phyloP scores from a whole-genome alignment of 169 alveolate genomes.

The Toxoplasma gondii region DNA sequence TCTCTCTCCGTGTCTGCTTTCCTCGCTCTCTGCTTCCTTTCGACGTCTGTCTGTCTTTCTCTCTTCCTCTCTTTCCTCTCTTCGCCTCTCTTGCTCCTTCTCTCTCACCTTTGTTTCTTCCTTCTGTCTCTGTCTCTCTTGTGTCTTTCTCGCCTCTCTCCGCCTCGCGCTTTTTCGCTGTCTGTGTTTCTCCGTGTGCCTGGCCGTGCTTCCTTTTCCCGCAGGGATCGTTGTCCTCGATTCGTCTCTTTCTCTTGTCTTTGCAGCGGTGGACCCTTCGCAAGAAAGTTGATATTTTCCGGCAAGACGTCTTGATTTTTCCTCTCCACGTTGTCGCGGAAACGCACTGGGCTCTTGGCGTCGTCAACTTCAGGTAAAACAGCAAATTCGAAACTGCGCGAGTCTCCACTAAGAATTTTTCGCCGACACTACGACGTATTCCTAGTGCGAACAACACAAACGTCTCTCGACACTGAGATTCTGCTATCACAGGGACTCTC shows the following conservation, averaged over 20 bases:
- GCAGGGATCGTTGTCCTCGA: too few relatives aligned
- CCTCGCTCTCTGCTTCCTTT: neutral
- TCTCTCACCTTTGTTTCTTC: too few relatives aligned
- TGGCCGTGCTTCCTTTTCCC: too few relatives aligned
- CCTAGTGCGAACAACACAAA: too few relatives aligned
- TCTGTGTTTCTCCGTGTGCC: too few relatives aligned
- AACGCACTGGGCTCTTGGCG: constrained; percentile 64
- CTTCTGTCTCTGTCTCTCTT: neutral
- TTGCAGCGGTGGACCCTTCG: constrained; percentile 62
- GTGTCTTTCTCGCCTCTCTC: neutral
- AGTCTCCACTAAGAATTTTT: neutral
- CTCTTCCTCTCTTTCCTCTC: neutral
- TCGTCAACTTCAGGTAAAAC: constrained; percentile 18
- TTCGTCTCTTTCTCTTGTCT: neutral
- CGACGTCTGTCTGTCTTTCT: neutral
- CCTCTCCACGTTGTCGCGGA: constrained; percentile 41
- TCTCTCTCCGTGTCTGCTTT: neutral
- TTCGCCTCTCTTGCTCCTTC: too few relatives aligned
- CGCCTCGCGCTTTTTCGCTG: neutral
- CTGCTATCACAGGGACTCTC: too few relatives aligned
- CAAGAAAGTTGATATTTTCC: constrained; percentile 33
- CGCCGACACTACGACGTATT: too few relatives aligned
- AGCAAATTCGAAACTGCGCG: neutral
- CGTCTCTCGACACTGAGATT: too few relatives aligned
- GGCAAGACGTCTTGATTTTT: constrained; percentile 32